These are phyloP conservation scores for Psidium guajava DNA, from an alignment of 345 rosid genomes.

Conservation along the genomic window DNA sequence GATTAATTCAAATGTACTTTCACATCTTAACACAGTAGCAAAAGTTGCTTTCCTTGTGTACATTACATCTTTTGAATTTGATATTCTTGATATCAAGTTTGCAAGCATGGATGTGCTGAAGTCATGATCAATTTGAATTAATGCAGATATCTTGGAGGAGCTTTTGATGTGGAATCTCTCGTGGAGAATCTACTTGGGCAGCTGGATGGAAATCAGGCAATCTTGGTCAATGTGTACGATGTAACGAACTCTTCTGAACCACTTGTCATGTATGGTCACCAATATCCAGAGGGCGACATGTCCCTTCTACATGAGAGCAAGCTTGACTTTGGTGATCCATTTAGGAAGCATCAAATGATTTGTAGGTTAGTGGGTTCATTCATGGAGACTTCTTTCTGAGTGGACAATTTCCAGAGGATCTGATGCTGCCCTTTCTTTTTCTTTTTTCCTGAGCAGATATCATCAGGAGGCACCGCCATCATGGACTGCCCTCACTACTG, in stretches of 20 bases:
- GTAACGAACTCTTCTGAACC: constrained; percentile 77
- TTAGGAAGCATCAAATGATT: constrained; percentile 85
- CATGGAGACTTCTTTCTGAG: not conserved
- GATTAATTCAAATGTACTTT: not conserved
- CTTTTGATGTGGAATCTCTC: constrained; percentile 98
- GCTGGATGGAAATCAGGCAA: constrained; percentile 90
- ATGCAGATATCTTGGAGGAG: constrained; percentile 88
- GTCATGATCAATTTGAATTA: not conserved
- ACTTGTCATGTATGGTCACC: constrained; percentile 82
- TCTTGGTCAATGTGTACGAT: constrained; percentile 88
- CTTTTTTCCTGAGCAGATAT: constrained; percentile 39
- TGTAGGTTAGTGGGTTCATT: constrained; percentile 51
- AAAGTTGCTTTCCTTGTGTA: not conserved
- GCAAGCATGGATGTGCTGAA: not conserved
- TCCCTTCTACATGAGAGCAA: constrained; percentile 68
- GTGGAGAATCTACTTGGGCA: constrained; percentile 96
- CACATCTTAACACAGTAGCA: not conserved
- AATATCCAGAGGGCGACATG: constrained; percentile 66
- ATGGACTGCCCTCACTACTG: constrained; percentile 64
- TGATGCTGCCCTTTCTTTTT: not conserved
- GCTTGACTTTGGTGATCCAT: constrained; percentile 95
- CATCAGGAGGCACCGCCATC: constrained; percentile 72
- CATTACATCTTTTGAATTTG: not conserved
- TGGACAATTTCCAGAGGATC: not conserved
- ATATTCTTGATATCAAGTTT: not conserved